Conservation (phyloP, 495 filamentous ascomycete species). For the Talaromyces thailandensis region DNA sequence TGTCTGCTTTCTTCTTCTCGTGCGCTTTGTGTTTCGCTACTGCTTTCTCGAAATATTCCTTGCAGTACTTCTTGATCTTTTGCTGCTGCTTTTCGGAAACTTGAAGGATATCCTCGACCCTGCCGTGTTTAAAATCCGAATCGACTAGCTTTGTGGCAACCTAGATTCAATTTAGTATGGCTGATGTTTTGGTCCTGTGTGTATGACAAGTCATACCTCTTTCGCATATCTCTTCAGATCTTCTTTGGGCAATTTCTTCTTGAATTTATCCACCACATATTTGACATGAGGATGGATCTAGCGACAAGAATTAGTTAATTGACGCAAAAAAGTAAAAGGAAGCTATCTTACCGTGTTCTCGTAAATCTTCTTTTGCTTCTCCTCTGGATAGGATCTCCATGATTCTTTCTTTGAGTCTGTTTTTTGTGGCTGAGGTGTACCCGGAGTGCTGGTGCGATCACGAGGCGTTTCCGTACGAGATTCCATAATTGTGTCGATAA, state of each 20-base stretch:
- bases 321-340: not conserved
- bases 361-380: constrained; percentile 89
- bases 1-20: constrained; percentile 55
- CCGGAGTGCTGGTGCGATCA: constrained; percentile 42
- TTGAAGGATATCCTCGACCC: constrained; percentile 73
- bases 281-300: constrained; percentile 79
- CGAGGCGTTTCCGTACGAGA: constrained; percentile 59
- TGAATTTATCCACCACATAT: constrained; percentile 76
- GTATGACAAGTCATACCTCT: constrained; percentile 43
- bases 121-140: constrained; percentile 79
- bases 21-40: constrained; percentile 62
- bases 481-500: constrained; percentile 76
- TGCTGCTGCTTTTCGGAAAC: constrained; percentile 71
- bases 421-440: constrained; percentile 37
- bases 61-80: constrained; percentile 72
- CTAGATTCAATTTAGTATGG: constrained; percentile 17
- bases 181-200: not conserved
- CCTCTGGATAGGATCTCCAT: constrained; percentile 68
- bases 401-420: constrained; percentile 60
- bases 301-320: constrained; percentile 13
- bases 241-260: constrained; percentile 73
- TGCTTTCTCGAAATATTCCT: constrained; percentile 78
- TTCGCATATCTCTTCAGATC: constrained; percentile 82
- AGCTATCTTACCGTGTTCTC: constrained; percentile 64
- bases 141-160: constrained; percentile 76